Evolutionary conservation across 441 rosid genomes (phyloP).

Genomic region (Breynia disticha): DNA sequence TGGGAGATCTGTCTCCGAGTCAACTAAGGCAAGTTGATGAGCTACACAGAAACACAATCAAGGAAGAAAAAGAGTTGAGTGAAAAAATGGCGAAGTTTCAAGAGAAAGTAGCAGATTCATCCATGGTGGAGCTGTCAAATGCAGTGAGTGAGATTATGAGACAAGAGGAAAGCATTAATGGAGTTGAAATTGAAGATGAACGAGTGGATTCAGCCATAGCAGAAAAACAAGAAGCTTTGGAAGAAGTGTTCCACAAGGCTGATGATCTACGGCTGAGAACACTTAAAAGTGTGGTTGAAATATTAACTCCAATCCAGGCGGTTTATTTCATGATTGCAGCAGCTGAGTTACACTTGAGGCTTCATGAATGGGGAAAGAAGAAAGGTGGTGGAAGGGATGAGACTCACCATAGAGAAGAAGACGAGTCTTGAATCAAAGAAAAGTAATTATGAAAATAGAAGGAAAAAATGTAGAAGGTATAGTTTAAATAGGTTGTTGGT

Average conservation of each 20-base stretch:
- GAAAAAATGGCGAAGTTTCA: slow-evolving; percentile 33
- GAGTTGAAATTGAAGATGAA: neutral
- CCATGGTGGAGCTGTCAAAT: slow-evolving; percentile 16
- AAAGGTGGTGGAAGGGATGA: slow-evolving; percentile 6
- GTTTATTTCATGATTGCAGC: slow-evolving; percentile 41
- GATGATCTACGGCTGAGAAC: slow-evolving; percentile 36
- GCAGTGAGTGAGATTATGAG: slow-evolving; percentile 6
- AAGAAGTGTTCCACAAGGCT: slow-evolving; percentile 11
- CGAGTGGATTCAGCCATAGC: slow-evolving; percentile 12
- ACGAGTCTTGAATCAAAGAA: no score
- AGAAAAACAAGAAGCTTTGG: neutral
- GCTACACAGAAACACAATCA: slow-evolving; percentile 17
- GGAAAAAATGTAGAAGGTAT: no score
- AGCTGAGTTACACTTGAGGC: slow-evolving; percentile 35
- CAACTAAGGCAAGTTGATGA: slow-evolving; percentile 26
- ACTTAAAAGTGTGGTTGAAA: slow-evolving; percentile 21
- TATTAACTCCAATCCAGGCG: slow-evolving; percentile 29
- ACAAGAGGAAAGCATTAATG: neutral
- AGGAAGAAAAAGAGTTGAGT: slow-evolving; percentile 26
- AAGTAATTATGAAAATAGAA: no score
- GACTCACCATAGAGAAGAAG: no score
- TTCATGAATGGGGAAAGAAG: slow-evolving; percentile 42
- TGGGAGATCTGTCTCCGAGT: slow-evolving; percentile 25
- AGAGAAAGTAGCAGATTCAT: slow-evolving; percentile 21
- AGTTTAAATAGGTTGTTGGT: no score